These are phyloP conservation scores for Ascobolus immersus DNA, from an alignment of 495 filamentous ascomycete genomes.

Conservation along the genomic window DNA sequence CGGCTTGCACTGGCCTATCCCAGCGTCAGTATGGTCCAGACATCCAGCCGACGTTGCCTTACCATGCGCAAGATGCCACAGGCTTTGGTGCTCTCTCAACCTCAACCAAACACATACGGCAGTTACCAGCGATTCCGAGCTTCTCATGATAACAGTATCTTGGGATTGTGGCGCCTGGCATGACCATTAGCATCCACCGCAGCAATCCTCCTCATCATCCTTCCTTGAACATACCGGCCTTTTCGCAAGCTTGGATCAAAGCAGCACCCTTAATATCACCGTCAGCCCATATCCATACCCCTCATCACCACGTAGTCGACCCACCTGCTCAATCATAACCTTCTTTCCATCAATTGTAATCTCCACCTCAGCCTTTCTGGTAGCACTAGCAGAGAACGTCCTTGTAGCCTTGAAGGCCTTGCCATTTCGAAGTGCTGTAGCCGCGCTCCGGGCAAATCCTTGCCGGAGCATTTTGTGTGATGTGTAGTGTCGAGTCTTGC, in stretches of 20 bases:
- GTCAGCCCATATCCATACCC: background rate
- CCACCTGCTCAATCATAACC: constrained; percentile 13
- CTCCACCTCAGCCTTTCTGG: constrained; percentile 10
- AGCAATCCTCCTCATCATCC: constrained; percentile 38
- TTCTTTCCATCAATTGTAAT: constrained; percentile 16
- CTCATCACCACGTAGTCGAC: background rate
- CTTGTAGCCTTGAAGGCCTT: no score
- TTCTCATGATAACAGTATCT: constrained; percentile 97
- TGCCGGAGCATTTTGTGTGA: constrained; percentile 16
- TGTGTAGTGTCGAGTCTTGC: no score
- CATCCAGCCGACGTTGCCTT: background rate
- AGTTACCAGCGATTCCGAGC: constrained; percentile 95
- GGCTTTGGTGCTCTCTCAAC: constrained; percentile 89
- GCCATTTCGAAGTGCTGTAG: no score
- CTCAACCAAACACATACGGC: constrained; percentile 97
- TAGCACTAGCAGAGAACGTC: background rate
- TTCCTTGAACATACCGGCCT: no score
- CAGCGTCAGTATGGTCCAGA: constrained; percentile 1
- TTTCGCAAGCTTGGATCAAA: constrained; percentile 95
- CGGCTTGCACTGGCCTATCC: constrained; percentile 63
- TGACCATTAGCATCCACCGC: constrained; percentile 93
- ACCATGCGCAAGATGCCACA: constrained; percentile 85
- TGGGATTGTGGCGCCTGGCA: constrained; percentile 63
- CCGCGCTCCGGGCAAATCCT: constrained; percentile 11
- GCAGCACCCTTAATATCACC: constrained; percentile 39